Conservation (phyloP, 2,329 filamentous ascomycete species). For the Didymella exigua region DNA sequence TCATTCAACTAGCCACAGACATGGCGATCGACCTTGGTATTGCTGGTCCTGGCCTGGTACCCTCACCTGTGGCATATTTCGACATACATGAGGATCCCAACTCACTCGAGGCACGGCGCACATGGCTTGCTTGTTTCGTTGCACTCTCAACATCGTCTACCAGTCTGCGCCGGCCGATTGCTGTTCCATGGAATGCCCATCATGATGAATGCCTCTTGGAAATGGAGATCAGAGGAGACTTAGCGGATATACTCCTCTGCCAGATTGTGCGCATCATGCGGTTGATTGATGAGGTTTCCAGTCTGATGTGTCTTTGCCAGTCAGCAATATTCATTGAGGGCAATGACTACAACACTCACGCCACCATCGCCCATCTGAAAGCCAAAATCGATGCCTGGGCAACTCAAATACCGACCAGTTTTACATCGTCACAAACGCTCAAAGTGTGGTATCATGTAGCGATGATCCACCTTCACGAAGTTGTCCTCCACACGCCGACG, state of each 20-base stretch:
- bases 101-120: constrained; percentile 35
- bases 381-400: constrained; percentile 32
- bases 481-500: constrained; percentile 33
- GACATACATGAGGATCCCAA: constrained; percentile 24
- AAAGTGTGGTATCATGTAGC: constrained; percentile 34
- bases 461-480: constrained; percentile 32
- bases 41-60: constrained; percentile 29
- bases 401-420: constrained; percentile 27
- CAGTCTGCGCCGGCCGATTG: constrained; percentile 26
- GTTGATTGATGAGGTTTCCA: constrained; percentile 31
- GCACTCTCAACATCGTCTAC: constrained; percentile 28
- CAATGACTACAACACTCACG: constrained; percentile 28
- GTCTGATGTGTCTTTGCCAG: constrained; percentile 27
- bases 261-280: constrained; percentile 32
- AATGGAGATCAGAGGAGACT: constrained; percentile 26
- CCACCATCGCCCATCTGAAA: constrained; percentile 23
- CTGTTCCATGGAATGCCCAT: constrained; percentile 31
- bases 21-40: constrained; percentile 40
- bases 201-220: constrained; percentile 29
- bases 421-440: constrained; percentile 28
- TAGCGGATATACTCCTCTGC: constrained; percentile 29
- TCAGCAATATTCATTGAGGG: constrained; percentile 25
- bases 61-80: constrained; percentile 33
- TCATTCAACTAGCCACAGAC: constrained; percentile 35
- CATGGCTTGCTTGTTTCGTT: constrained; percentile 39